phyloP scores from a whole-genome alignment of 306 rosid species.

The Ceratonia siliqua region DNA sequence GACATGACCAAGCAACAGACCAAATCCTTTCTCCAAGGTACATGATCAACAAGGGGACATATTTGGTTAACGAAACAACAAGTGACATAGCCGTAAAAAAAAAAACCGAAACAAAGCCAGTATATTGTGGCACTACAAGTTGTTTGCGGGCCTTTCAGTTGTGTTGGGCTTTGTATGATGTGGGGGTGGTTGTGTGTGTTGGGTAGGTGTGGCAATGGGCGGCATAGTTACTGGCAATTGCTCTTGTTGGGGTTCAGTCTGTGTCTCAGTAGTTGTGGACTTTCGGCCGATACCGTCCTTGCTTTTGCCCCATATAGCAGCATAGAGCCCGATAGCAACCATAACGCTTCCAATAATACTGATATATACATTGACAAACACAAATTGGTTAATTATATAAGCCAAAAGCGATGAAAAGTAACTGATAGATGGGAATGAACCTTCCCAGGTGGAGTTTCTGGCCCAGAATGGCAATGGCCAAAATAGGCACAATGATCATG shows the following conservation, averaged over 20 bases:
- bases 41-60: no score
- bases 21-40: no score
- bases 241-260: not conserved
- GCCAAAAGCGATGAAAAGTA: no score
- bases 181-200: no score
- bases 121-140: no score
- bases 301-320: conserved; percentile 59
- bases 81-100: no score
- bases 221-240: not conserved
- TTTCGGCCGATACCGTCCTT: conserved; percentile 28
- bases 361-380: not conserved
- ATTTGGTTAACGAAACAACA: no score
- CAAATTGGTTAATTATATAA: not conserved
- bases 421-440: conserved; percentile 18
- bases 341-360: conserved; percentile 50
- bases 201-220: no score
- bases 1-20: no score
- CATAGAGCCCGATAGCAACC: conserved; percentile 50
- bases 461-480: conserved; percentile 41
- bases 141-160: no score
- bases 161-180: no score
- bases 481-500: conserved; percentile 48
- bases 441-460: conserved; percentile 55
- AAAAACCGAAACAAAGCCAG: no score
- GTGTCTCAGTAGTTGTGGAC: not conserved